Conservation (phyloP, 768 basidiomycete species). For the Tricholoma matsutake region DNA sequence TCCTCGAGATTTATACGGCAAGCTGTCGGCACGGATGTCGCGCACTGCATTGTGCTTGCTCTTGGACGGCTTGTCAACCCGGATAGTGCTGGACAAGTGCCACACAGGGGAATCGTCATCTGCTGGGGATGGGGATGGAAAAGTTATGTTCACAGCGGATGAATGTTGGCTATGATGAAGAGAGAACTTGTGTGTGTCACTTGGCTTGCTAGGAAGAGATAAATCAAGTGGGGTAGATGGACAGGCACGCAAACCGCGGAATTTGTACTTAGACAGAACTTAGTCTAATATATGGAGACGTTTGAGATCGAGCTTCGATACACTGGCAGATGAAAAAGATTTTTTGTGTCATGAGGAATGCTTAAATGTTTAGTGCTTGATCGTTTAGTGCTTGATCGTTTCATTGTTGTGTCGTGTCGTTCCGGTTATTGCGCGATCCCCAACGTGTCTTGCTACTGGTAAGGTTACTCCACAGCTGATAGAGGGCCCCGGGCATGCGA, state of each 20-base stretch:
- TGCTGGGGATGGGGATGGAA: constrained; percentile 16
- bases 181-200: no score
- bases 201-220: constrained; percentile 17
- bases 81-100: constrained; percentile 18
- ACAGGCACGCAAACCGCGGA: no score
- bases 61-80: constrained; percentile 13
- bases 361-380: no score
- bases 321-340: no score
- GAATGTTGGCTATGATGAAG: constrained; percentile 13
- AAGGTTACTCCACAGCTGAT: neutral
- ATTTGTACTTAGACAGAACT: neutral
- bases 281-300: neutral
- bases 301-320: neutral
- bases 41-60: neutral
- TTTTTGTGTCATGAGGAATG: no score
- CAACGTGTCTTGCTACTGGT: neutral
- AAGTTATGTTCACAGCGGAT: constrained; percentile 9
- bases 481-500: neutral
- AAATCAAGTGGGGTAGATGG: constrained; percentile 28
- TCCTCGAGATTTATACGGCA: constrained; percentile 41
- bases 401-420: neutral
- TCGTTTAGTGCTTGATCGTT: no score
- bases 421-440: neutral
- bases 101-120: constrained; percentile 20
- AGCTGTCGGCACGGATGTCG: constrained; percentile 1